Evolutionary conservation across 176 grass and related monocot genomes (phyloP), one percentile per base, ranked within the genome.

Genomic region (Lolium perenne): DNA sequence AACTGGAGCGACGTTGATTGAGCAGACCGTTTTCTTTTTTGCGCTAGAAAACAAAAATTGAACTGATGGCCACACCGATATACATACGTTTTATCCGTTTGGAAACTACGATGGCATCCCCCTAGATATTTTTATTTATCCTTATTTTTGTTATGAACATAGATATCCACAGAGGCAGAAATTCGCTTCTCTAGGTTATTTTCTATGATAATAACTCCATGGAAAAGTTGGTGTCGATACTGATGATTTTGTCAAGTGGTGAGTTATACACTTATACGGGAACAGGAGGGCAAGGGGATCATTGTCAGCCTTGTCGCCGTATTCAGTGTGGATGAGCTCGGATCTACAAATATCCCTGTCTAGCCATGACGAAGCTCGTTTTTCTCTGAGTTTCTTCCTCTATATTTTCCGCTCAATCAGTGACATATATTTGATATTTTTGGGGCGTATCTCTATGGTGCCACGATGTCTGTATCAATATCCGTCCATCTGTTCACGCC

Each of bases 271-370:
- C 32, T 35, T 65, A 15, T 6, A 35, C 25, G 13, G 13, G 25
- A 60, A 32, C 12, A 65, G 12, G 62, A 32, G 5, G 25, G 25
- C 62, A 4, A 35, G 5, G 12, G 5, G 61, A 29, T 65, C 62
- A 32, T 65, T 32, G 63, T 35, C 63, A 35, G 63, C 13, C 13
- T 66, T 35, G 26, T 66, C 63, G 63, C 14, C 63, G 63, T 66
- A 26, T 66, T 66, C 63, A 66, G 6, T 66, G 63, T 66, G 26
- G 63, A 66, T 35, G 26, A 66, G 63, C 26, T 66, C 62, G 62
- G 62, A 16, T 64, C 61, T 26, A 4, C 61, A 15, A 8, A 7
- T 16, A 26, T 65, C 62, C 62, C 62, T 65, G 11, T 65, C 25
- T 2, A 43, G 41, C 41, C 7, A 32, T 15, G 11, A 15, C 6